These are phyloP conservation scores for Boletus tomentosulus DNA, from an alignment of 768 basidiomycete genomes.

Conservation along the genomic window DNA sequence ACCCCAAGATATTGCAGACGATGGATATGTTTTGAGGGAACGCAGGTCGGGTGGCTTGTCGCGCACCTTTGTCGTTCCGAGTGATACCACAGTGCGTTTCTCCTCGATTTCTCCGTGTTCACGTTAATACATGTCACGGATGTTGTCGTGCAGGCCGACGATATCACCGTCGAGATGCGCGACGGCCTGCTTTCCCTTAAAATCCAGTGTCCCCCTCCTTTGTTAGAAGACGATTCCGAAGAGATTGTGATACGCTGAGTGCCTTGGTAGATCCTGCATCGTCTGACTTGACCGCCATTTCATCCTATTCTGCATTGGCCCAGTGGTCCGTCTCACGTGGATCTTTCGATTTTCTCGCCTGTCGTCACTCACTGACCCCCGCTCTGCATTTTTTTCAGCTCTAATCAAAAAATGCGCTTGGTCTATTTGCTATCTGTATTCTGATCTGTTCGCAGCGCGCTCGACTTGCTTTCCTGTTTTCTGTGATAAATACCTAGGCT, in stretches of 20 bases:
- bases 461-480: not conserved
- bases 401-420: not conserved
- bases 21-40: conserved; percentile 48
- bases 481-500: not conserved
- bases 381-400: conserved; percentile 3
- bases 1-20: conserved; percentile 38
- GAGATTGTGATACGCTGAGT: conserved; percentile 48
- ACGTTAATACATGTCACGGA: conserved; percentile 1
- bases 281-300: conserved; percentile 10
- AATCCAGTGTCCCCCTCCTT: conserved; percentile 48
- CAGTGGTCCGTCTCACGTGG: conserved; percentile 1
- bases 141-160: conserved; percentile 39
- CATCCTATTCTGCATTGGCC: conserved; percentile 3
- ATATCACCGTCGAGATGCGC: conserved; percentile 51
- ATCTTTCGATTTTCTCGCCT: not conserved
- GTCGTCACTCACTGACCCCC: conserved; percentile 10
- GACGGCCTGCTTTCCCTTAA: conserved; percentile 59
- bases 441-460: not conserved
- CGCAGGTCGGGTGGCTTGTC: conserved; percentile 49
- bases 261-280: conserved; percentile 15
- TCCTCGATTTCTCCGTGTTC: conserved; percentile 12
- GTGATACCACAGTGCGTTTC: conserved; percentile 49
- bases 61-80: conserved; percentile 51
- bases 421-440: not conserved
- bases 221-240: conserved; percentile 38